These are phyloP conservation scores for Polysphondylium violaceum DNA, from an alignment of 78 protist species.

Conservation along the genomic window DNA sequence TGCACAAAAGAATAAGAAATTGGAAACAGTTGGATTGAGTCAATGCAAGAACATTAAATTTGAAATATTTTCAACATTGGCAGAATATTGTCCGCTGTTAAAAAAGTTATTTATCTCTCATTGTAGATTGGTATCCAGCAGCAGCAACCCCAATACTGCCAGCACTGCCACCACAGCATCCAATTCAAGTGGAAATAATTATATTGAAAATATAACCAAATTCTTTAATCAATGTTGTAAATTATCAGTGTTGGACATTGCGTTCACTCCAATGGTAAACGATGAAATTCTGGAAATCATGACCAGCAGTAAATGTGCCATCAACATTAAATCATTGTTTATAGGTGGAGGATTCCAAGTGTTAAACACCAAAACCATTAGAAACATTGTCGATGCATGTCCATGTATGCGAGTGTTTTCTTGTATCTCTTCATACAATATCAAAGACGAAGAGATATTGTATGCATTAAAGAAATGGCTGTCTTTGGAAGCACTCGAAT, in stretches of 20 bases:
- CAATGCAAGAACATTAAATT: slow-evolving; percentile 35
- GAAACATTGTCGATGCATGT: neutral
- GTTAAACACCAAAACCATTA: neutral
- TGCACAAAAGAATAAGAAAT: neutral
- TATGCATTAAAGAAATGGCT: slow-evolving; percentile 33
- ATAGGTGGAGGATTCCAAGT: slow-evolving; percentile 77
- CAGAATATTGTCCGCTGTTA: neutral
- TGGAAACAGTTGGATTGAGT: slow-evolving; percentile 33
- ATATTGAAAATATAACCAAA: neutral
- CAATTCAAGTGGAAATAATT: neutral
- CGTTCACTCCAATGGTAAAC: slow-evolving; percentile 28
- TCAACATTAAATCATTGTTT: slow-evolving; percentile 12
- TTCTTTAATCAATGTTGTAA: slow-evolving; percentile 26
- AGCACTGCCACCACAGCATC: neutral
- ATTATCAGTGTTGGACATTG: slow-evolving; percentile 18
- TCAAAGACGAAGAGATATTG: slow-evolving; percentile 7
- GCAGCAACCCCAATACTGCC: neutral
- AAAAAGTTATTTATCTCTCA: slow-evolving; percentile 41
- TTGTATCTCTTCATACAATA: slow-evolving; percentile 31
- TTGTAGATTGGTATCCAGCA: slow-evolving; percentile 3
- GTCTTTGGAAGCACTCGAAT: slow-evolving; percentile 50
- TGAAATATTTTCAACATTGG: slow-evolving; percentile 29
- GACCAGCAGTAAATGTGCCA: neutral
- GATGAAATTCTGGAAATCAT: slow-evolving; percentile 13
- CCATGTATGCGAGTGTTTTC: slow-evolving; percentile 31